Evolutionary conservation across 805 yeast species (phyloP).

Genomic region (Wickerhamiella lipophila): DNA sequence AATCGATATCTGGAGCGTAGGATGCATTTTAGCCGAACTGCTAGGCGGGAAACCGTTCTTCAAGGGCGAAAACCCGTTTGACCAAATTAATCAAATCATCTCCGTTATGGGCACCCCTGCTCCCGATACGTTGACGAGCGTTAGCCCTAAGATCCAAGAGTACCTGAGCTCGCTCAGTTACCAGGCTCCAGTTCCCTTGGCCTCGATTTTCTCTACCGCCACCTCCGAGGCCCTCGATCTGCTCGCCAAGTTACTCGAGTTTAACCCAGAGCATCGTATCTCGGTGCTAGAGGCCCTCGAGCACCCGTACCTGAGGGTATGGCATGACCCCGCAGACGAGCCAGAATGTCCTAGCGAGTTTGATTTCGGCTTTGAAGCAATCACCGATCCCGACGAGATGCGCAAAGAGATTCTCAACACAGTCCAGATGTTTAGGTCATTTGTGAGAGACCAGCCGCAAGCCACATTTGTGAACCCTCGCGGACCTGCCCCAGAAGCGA

Average conservation of each 20-base stretch:
- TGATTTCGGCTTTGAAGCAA: constrained; percentile 86
- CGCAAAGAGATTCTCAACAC: constrained; percentile 69
- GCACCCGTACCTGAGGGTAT: constrained; percentile 77
- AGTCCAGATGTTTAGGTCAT: constrained; percentile 33
- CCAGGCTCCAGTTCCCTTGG: constrained; percentile 47
- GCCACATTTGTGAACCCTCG: not conserved
- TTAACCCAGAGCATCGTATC: constrained; percentile 72
- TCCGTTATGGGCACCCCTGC: constrained; percentile 81
- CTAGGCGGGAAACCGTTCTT: constrained; percentile 75
- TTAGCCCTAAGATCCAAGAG: constrained; percentile 75
- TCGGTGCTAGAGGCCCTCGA: constrained; percentile 71
- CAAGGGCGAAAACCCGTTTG: constrained; percentile 90
- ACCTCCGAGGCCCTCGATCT: constrained; percentile 60
- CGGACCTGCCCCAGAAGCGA: not conserved
- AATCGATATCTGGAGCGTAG: constrained; percentile 94
- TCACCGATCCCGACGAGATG: constrained; percentile 60
- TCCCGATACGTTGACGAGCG: constrained; percentile 50
- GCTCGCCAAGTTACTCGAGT: constrained; percentile 56
- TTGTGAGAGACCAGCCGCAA: constrained; percentile 16
- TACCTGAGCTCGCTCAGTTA: constrained; percentile 72
- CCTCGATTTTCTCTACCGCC: constrained; percentile 37
- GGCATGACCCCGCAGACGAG: constrained; percentile 91
- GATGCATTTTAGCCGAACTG: constrained; percentile 89
- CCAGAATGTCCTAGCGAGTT: constrained; percentile 78
- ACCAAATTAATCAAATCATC: constrained; percentile 74